These are phyloP conservation scores for Crithidia fasciculata DNA, from an alignment of 208 protist genomes.

Conservation along the genomic window DNA sequence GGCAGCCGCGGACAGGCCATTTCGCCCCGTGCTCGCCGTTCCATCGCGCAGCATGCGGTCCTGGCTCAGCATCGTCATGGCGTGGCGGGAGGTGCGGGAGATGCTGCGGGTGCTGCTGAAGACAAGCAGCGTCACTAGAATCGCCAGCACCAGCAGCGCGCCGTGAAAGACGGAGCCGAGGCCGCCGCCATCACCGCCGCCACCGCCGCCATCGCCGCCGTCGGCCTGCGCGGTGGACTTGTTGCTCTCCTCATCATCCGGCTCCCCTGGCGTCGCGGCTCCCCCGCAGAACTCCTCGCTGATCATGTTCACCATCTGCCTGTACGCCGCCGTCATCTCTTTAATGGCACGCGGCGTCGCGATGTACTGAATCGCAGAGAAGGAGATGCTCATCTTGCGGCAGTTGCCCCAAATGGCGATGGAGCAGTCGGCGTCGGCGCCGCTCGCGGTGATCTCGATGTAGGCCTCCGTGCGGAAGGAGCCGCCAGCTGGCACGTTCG, in stretches of 20 bases:
- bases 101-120: conserved; percentile 57
- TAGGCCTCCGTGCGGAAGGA: conserved; percentile 83
- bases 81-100: conserved; percentile 32
- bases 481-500: conserved; percentile 63
- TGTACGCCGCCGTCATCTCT: conserved; percentile 82
- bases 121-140: conserved; percentile 64
- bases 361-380: conserved; percentile 76
- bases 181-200: conserved; percentile 25
- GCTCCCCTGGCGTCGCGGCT: conserved; percentile 17
- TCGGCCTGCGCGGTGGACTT: conserved; percentile 7
- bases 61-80: conserved; percentile 30
- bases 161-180: conserved; percentile 64
- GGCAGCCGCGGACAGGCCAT: conserved; percentile 5
- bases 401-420: conserved; percentile 77
- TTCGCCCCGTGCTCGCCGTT: not conserved
- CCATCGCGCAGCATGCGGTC: conserved; percentile 24
- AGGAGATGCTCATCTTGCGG: conserved; percentile 76
- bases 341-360: conserved; percentile 66
- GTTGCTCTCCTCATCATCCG: conserved; percentile 4
- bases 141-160: conserved; percentile 58
- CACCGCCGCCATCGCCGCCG: conserved; percentile 12
- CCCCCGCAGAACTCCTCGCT: conserved; percentile 60
- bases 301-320: conserved; percentile 83
- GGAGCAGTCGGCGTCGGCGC: conserved; percentile 53
- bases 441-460: conserved; percentile 68